Evolutionary conservation across 1,284 basidiomycete genomes (phyloP).

Genomic region (Ganoderma sp.): DNA sequence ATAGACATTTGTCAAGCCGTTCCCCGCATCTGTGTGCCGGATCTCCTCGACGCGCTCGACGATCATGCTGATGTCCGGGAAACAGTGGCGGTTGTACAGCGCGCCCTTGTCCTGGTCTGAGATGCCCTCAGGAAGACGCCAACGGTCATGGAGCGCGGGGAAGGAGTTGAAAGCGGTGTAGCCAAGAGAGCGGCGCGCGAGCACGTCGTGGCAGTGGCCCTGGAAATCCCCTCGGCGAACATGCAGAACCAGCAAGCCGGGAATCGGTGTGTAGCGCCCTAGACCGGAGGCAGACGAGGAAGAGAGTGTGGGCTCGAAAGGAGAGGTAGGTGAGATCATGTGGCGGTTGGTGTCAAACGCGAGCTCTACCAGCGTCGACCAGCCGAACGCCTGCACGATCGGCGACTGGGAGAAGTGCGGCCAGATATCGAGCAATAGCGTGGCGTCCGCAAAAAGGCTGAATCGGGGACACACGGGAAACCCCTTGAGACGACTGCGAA

Average conservation of each 20-base stretch:
- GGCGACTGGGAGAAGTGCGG: constrained; percentile 46
- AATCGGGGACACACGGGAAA: neutral
- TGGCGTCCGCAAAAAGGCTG: constrained; percentile 43
- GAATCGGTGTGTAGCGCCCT: constrained; percentile 34
- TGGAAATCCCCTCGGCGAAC: constrained; percentile 65
- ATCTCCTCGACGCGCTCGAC: constrained; percentile 45
- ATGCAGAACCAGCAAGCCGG: constrained; percentile 59
- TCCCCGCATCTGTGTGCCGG: constrained; percentile 31
- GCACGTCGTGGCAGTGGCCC: constrained; percentile 52
- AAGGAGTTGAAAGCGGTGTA: constrained; percentile 53
- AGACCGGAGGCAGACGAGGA: constrained; percentile 20
- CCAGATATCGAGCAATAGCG: constrained; percentile 45
- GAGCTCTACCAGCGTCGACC: constrained; percentile 47
- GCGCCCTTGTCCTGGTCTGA: constrained; percentile 34
- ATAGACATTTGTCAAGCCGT: constrained; percentile 40
- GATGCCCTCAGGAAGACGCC: constrained; percentile 39
- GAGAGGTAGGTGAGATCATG: constrained; percentile 38
- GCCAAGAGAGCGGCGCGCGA: constrained; percentile 48
- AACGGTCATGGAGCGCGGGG: constrained; percentile 46
- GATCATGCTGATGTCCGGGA: constrained; percentile 49
- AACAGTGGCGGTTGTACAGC: constrained; percentile 48
- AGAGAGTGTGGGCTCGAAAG: constrained; percentile 24
- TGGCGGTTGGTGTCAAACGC: constrained; percentile 44
- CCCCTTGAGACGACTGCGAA: neutral
- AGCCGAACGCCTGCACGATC: constrained; percentile 44